Percentiles rank a stretch among this genome's conserved stretches.
These are phyloP conservation scores for Stylosanthes scabra DNA, from an alignment of 331 rosid genomes.

Conservation along the genomic window DNA sequence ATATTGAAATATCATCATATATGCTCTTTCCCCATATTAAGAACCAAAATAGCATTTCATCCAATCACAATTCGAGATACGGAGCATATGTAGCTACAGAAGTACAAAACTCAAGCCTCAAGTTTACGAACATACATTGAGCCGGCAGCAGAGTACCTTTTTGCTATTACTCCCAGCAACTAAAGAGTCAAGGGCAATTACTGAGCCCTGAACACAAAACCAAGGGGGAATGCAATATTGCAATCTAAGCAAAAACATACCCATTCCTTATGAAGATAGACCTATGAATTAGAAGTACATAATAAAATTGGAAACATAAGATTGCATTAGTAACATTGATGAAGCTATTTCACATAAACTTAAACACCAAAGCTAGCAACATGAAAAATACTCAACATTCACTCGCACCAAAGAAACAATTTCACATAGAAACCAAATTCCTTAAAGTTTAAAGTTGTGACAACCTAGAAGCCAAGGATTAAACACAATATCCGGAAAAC, in stretches of 20 bases:
- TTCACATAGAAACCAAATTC: neutral
- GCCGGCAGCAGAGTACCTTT: slow-evolving; percentile 22
- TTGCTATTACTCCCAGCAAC: slow-evolving; percentile 26
- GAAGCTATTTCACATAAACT: slow-evolving; percentile 1
- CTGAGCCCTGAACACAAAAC: slow-evolving; percentile 30
- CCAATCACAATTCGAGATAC: slow-evolving; percentile 10
- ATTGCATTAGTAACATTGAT: neutral
- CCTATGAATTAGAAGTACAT: neutral
- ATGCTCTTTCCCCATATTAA: slow-evolving; percentile 1
- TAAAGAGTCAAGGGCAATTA: neutral
- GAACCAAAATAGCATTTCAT: neutral
- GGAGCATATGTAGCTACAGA: neutral
- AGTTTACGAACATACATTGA: slow-evolving; percentile 27
- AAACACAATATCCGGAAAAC: neutral
- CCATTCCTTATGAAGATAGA: neutral
- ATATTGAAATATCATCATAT: neutral
- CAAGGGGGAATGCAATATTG: slow-evolving; percentile 4
- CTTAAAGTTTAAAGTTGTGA: neutral
- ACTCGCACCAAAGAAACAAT: neutral
- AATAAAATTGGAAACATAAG: neutral
- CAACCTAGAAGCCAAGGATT: neutral
- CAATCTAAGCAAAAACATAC: neutral
- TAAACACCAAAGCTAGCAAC: neutral
- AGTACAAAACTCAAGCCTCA: neutral
- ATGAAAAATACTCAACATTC: neutral